Evolutionary conservation across 2,329 filamentous ascomycete genomes (phyloP).

Genomic region (Pseudophaeomoniella oleicola): DNA sequence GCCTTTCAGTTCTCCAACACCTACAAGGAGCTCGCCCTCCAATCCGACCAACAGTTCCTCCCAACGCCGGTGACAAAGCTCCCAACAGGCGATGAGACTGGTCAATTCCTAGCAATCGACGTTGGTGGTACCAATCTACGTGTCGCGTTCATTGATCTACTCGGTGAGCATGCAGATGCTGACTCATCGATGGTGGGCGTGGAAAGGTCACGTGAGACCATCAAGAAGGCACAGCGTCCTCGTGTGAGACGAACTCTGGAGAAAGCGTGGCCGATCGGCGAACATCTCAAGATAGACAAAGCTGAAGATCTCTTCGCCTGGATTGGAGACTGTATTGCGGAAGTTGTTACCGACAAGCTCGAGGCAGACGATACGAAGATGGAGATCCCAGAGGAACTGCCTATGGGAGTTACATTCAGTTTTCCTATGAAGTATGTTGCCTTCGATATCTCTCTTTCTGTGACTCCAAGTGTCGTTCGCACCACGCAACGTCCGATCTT

Average conservation of each 20-base stretch:
- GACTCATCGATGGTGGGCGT: conserved; percentile 9
- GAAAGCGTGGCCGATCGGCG: conserved; percentile 58
- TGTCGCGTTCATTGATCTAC: conserved; percentile 40
- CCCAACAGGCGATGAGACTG: conserved; percentile 36
- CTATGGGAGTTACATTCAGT: conserved; percentile 35
- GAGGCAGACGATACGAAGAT: conserved; percentile 23
- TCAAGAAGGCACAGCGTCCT: conserved; percentile 32
- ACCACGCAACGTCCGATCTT: too few relatives aligned
- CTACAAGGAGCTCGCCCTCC: conserved; percentile 27
- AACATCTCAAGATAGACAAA: conserved; percentile 59
- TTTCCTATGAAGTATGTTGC: conserved; percentile 32
- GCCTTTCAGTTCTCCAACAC: conserved; percentile 30
- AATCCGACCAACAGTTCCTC: conserved; percentile 31
- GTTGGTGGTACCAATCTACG: conserved; percentile 42
- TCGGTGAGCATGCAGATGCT: conserved; percentile 25
- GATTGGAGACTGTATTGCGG: conserved; percentile 64
- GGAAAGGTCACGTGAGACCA: conserved; percentile 26
- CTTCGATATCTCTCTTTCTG: not conserved
- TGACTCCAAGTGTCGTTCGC: too few relatives aligned
- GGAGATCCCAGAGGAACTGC: conserved; percentile 26
- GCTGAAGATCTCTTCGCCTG: conserved; percentile 64
- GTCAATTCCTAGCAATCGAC: conserved; percentile 41
- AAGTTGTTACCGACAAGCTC: conserved; percentile 47
- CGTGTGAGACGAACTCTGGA: conserved; percentile 48
- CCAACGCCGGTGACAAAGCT: conserved; percentile 31